Evolutionary conservation across 345 rosid genomes (phyloP), one percentile per base, ranked within the genome.

Genomic region (Eucalyptus albens): DNA sequence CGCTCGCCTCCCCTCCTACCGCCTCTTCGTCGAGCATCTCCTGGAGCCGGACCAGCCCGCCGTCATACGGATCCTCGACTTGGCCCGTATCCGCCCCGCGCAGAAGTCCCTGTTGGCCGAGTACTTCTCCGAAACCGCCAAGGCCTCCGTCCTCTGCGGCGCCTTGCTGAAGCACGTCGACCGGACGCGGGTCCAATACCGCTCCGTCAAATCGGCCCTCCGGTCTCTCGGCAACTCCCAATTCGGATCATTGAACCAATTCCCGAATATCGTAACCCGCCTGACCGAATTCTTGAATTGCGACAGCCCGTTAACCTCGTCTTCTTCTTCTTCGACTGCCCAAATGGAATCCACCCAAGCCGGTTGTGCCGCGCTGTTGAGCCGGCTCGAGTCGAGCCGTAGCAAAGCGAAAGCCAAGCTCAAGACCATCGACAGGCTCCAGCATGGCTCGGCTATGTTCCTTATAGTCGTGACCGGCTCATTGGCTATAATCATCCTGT

Each of bases 1-100:
- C 22, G 96, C 93, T 87, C 97, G 97, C 12, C 98, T 97, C 72
- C 89, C 96, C 13, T 96, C 98, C 9, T 97, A 96, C 83, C 94
- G 98, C 10, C 95, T 97, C 88, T 95, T 96, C 33, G 94, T 95
- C 2, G 95, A 96, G 69, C 91, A 95, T 50, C 97, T 97, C 44
- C 42, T 96, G 87, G 99, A 97, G 65, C 98, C 98, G 33, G 95
- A 94, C 56, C 95, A 94, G 86, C 86, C 93, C 55, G 90, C 93
- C 1, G 90, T 94, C 10, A 86, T 83, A 17, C 92, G 90, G 72
- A 91, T 93, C 91, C 93, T 97, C 26, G 56, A 87, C 26, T 14
- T 87, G 86, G 15, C 91, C 91, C 92, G 69, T 26, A 87, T 82
- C 87, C 90, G 90, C 33, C 90, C 90, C 65, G 40, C 77, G 15